phyloP scores from a whole-genome alignment of 176 grass and related monocot genomes.

The Bromus sterilis region DNA sequence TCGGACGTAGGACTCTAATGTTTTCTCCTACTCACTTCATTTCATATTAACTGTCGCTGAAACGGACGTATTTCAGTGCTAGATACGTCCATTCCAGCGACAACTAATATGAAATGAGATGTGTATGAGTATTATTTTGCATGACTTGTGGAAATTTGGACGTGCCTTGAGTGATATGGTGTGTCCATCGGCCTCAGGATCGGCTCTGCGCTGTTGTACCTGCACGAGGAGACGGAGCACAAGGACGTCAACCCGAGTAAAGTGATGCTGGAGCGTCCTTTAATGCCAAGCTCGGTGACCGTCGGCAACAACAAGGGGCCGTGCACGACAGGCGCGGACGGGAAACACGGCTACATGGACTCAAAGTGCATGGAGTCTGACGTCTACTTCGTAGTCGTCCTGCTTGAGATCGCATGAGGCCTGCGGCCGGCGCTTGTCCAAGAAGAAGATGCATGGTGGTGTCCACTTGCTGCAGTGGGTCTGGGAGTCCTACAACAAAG shows the following conservation, averaged over 20 bases:
- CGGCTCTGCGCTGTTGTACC: not conserved
- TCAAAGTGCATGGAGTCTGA: not conserved
- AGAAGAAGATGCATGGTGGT: not conserved
- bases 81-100: too few relatives aligned
- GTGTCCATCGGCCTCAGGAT: not conserved
- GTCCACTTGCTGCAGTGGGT: not conserved
- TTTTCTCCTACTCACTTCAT: not conserved
- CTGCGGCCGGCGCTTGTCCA: not conserved
- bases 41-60: too few relatives aligned
- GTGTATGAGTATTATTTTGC: not conserved
- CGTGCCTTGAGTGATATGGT: not conserved
- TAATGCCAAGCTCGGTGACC: too few relatives aligned
- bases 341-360: not conserved
- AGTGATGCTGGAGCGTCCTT: not conserved
- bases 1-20: not conserved
- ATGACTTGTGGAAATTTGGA: not conserved
- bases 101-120: too few relatives aligned
- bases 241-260: not conserved
- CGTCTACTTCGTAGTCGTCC: too few relatives aligned
- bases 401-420: not conserved
- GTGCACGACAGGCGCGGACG: not conserved
- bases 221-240: not conserved
- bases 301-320: not conserved
- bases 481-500: not conserved
- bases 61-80: too few relatives aligned